Base-by-base conservation (phyloP, 2,329 filamentous ascomycete genomes). In the Cadophora luteo-olivacea region DNA sequence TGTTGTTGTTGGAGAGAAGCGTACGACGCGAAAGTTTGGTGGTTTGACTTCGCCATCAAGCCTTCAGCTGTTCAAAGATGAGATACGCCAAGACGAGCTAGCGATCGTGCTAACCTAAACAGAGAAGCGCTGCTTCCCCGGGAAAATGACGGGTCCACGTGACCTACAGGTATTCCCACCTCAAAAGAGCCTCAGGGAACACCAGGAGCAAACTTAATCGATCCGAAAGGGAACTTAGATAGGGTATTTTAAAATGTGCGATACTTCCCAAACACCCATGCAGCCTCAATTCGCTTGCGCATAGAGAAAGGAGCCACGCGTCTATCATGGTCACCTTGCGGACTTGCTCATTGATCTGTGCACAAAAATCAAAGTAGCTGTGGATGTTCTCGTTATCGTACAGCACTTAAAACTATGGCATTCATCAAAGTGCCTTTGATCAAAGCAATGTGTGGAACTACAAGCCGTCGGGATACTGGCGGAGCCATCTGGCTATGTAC, bases 1-100 rank as follows among this genome's bases (percentile, higher is more conserved):
- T 19, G 60, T 57, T 57, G 36, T 29, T n/a, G 52, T 54, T 36
- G 38, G 22, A 25, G 45, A 51, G n/a, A 45, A 36, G 54, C 36
- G 55, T 45, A 19, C 36, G n/a, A n/a, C 16, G 29, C 5, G 6
- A 29, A 4, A 22, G 49, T 16, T 45, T 60, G 25, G 22, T n/a
- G 51, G 41, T 48, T 48, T 19, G 41, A 6, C 41, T 16, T n/a
- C 41, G 41, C 41, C 41, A 49, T 49, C 45, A 57, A 62, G 54
- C n/a, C n/a, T n/a, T n/a, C n/a, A n/a, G n/a, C 52, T 48, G 52
- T 22, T 49, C 38, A 49, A 1, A 36, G 58, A 54, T 49, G 32
- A 38, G 48, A 32, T 55, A 36, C 57, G 57, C 57, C 57, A 60
- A 60, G 57, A n/a, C 57, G 12, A 8, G 22, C 33, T 61, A 49